Base-by-base conservation (phyloP, 2,329 filamentous ascomycete genomes). In the Arachnomyces sp. region DNA sequence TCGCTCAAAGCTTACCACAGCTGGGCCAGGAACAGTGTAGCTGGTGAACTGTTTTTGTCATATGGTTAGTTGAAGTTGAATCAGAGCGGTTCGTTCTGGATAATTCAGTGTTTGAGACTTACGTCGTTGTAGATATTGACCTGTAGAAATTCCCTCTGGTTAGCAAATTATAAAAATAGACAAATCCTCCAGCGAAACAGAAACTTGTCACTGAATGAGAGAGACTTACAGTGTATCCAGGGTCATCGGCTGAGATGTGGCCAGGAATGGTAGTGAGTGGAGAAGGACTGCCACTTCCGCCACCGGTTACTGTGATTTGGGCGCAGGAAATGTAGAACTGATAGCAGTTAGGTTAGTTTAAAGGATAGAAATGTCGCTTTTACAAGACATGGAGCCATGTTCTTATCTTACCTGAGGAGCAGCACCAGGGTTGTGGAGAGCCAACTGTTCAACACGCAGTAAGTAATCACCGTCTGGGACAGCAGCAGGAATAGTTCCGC, bases 381-480 rank as follows among this genome's bases (percentile, higher is more conserved):
- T 67, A 2, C 62, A 9, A 37, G 13, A 35, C 7, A 35, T 7
- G 17, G 33, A 6, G 4, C 8, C n/a, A n/a, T n/a, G n/a, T n/a
- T n/a, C n/a, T n/a, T n/a, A n/a, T 28, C 18, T 31, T 16, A 38
- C 36, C 36, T 38, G 36, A 3, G 36, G 64, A 4, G 52, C 49
- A 6, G 54, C 50, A 35, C 57, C 49, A 6, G 69, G 67, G 42
- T 50, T 55, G 54, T 72, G 69, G 9, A 72, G 59, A 2, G 59
- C 69, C 40, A 71, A 67, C 45, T 72, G 67, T 53, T 72, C 69
- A 15, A 66, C 63, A 8, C 69, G 62, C 3, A 72, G 51, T 21
- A 72, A 60, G 48, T 72, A 72, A 42, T 71, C 66, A 38, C 69
- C 68, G 16, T 67, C 51, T 1, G 61, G 55, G 13, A 71, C 61